Conservation (phyloP, 2,329 filamentous ascomycete species). For the Cladosporium sp. region DNA sequence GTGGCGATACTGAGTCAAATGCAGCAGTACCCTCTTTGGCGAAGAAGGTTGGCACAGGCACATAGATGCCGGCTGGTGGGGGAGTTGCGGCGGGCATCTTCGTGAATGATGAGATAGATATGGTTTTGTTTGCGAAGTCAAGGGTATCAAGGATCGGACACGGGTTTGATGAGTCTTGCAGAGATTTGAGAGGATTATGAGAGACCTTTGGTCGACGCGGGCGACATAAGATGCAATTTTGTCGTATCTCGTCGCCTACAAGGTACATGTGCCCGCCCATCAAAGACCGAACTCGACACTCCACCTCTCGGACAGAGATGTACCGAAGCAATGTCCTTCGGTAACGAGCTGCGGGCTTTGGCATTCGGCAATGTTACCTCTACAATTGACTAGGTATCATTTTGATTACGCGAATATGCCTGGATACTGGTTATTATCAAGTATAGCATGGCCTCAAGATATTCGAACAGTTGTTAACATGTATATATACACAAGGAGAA, state of each 20-base stretch:
- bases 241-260: neutral
- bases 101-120: neutral
- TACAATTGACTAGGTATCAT: too few species aligned
- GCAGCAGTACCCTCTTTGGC: conserved; percentile 42
- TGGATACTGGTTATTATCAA: too few species aligned
- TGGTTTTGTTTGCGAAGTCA: neutral
- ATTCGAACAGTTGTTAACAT: too few species aligned
- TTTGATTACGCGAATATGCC: too few species aligned
- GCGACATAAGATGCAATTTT: neutral
- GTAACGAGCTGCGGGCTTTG: neutral
- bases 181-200: too few species aligned
- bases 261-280: neutral
- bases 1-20: conserved; percentile 44
- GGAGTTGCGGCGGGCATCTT: conserved; percentile 28
- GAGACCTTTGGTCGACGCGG: neutral
- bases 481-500: too few species aligned
- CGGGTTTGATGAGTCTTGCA: neutral
- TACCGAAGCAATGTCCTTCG: neutral
- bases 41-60: conserved; percentile 63
- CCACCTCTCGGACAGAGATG: conserved; percentile 2
- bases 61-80: conserved; percentile 52
- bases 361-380: neutral
- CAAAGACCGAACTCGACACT: conserved; percentile 9
- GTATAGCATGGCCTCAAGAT: too few species aligned
- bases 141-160: neutral